Percentiles rank a stretch among this genome's conserved stretches.
Evolutionary conservation across 305 asterid genomes (phyloP).

Genomic region (Solanum chacoense): DNA sequence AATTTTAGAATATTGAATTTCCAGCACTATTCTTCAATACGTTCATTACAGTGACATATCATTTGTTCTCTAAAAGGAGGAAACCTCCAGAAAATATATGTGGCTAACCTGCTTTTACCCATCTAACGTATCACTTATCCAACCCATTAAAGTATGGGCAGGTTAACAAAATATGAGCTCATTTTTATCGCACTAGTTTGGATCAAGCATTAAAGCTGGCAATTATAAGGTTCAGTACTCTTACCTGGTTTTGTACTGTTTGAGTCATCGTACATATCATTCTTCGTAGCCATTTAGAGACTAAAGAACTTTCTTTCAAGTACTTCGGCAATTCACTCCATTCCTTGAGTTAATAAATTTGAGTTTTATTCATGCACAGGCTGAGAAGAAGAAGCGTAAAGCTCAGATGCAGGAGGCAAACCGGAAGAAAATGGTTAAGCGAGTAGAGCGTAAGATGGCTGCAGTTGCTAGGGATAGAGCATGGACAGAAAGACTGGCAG

Average conservation of each 20-base stretch:
- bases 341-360: not conserved
- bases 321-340: not conserved
- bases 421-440: constrained; percentile 47
- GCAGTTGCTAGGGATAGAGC: constrained; percentile 91
- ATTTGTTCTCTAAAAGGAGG: not conserved
- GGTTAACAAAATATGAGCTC: not conserved
- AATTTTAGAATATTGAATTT: not conserved
- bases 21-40: not conserved
- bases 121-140: not conserved
- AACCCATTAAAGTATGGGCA: not conserved
- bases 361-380: constrained; percentile 16
- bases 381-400: constrained; percentile 75
- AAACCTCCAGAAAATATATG: not conserved
- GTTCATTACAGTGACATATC: not conserved
- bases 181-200: too few species aligned
- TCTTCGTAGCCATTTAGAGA: not conserved
- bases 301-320: not conserved
- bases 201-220: too few species aligned
- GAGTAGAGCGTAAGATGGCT: constrained; percentile 95
- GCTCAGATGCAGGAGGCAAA: constrained; percentile 72
- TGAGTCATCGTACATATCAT: not conserved
- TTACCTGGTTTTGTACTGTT: not conserved
- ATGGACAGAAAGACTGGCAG: constrained; percentile 68
- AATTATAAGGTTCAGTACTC: not conserved
- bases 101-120: not conserved